Evolutionary conservation across 2,329 filamentous ascomycete species (phyloP).

Genomic region (Zelopaecilomyces penicillatus): DNA sequence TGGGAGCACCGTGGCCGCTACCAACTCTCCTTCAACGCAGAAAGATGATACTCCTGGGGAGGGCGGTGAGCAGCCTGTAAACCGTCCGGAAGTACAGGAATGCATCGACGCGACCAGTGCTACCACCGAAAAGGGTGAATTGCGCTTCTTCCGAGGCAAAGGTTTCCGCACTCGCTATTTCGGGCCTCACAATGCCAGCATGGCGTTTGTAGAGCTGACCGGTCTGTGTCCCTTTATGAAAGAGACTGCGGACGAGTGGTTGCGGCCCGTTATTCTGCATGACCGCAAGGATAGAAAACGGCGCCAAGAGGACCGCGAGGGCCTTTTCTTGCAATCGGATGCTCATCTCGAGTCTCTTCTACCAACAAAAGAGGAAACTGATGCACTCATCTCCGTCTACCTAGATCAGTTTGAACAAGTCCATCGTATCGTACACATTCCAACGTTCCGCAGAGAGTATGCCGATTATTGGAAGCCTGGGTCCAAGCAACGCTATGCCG

Average conservation of each 20-base stretch:
- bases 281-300: constrained; percentile 47
- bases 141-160: constrained; percentile 50
- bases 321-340: constrained; percentile 39
- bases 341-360: constrained; percentile 41
- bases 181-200: constrained; percentile 52
- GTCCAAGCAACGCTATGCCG: constrained; percentile 35
- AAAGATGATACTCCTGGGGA: constrained; percentile 30
- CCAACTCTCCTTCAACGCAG: constrained; percentile 36
- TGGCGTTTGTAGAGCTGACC: constrained; percentile 50
- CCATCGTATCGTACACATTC: constrained; percentile 51
- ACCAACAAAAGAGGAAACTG: constrained; percentile 38
- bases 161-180: constrained; percentile 54
- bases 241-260: constrained; percentile 53
- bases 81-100: constrained; percentile 29
- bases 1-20: constrained; percentile 41
- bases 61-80: constrained; percentile 24
- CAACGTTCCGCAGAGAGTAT: constrained; percentile 49
- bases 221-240: constrained; percentile 54
- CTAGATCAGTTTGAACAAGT: constrained; percentile 48
- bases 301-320: constrained; percentile 44
- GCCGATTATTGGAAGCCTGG: constrained; percentile 44
- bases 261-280: constrained; percentile 48
- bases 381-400: constrained; percentile 41
- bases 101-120: constrained; percentile 32
- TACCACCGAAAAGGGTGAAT: constrained; percentile 41